Evolutionary conservation across 202 grass and related monocot species (phyloP), one percentile per base, ranked within the genome.

Genomic region (Hordeum pubiflorum): DNA sequence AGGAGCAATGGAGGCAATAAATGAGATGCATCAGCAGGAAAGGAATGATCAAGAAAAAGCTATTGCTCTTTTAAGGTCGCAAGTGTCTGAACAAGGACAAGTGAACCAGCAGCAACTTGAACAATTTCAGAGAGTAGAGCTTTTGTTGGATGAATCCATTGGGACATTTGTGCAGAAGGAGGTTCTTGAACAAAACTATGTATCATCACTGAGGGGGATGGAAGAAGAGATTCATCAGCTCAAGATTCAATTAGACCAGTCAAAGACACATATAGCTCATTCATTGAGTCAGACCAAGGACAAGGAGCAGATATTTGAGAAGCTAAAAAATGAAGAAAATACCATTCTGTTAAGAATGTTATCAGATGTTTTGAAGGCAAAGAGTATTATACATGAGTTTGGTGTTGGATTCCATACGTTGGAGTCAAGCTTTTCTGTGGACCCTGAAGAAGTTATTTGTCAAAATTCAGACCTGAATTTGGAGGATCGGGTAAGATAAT

Each of bases 1-100:
- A 84, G 92, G 90, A 77, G 92, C 92, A 87, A 91, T 91, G 82
- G 84, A 93, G 41, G 92, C 87, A 58, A 81, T 95, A 86, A 88
- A 88, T 88, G 92, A 93, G 81, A 83, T 84, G 50, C 92, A 99
- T 79, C 86, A 89, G 33, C 86, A 85, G 69, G 96, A 99, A 87
- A 93, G 74, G 77, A 81, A 27, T 78, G 78, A 95, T 40, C 83
- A 90, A 95, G 96, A 90, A 80, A 79, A 54, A 79, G 75, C 81
- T 83, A 85, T 95, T 78, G 36, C 66, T 83, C 34, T 82, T 66
- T 75, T 99, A 81, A 86, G 83, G 63, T 87, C 85, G 62, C 80
- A 95, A 61, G 26, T 86, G 89, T 71, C 61, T 63, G 80, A 89
- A 58, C 78, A 79, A 63, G 17, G 34, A 59, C 57, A 76, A 46